Evolutionary conservation across 2,329 filamentous ascomycete genomes (phyloP), one percentile per base, ranked within the genome.

Genomic region (Pseudocercospora fuligena): DNA sequence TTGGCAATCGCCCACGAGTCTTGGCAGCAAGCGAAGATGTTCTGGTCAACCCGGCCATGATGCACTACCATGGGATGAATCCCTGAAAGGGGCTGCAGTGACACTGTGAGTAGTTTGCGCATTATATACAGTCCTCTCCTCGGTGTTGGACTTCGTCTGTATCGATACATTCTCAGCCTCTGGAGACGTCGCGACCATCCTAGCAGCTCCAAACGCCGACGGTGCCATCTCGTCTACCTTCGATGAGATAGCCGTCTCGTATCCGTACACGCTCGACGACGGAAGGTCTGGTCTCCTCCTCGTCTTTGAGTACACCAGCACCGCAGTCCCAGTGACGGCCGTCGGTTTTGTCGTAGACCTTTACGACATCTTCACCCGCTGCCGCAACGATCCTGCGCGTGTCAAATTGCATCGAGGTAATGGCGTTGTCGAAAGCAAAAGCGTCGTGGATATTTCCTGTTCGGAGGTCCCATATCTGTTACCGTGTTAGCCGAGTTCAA

Each of bases 391-490:
- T 99, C 60, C 94, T 89, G 61, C 94, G 89, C 14, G 88, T 82
- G 80, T 99, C 95, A 78, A 99, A 99, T 90, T 96, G 97, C 93
- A 98, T 97, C 83, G 90, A 92, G 33, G 93, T 97, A 65, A 99
- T 88, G 0, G 94, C 89, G 75, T 92, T 86, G 76, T 98, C 94
- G 81, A 98, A 99, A 23, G 94, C 95, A 79, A 94, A 99, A 19
- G 94, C 95, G 78, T 99, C 95, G 78, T 91, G 91, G 73, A 99
- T 97, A 36, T 93, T 94, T 54, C 95, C 95, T 12, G 93, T 98
- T 63, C 95, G 92, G 64, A 99, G 90, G 80, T 99, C 95, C 95
- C 95, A 99, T 77, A 99, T 98, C 94, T 98, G 76, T 60, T 64
- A 46, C 27, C 70, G 66, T 70, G 74, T 80, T 72, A 77, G 74